Percentiles rank a stretch among this genome's conserved stretches.
Evolutionary conservation across 176 grass and related monocot genomes (phyloP).

Genomic region (Alloteropsis semialata): DNA sequence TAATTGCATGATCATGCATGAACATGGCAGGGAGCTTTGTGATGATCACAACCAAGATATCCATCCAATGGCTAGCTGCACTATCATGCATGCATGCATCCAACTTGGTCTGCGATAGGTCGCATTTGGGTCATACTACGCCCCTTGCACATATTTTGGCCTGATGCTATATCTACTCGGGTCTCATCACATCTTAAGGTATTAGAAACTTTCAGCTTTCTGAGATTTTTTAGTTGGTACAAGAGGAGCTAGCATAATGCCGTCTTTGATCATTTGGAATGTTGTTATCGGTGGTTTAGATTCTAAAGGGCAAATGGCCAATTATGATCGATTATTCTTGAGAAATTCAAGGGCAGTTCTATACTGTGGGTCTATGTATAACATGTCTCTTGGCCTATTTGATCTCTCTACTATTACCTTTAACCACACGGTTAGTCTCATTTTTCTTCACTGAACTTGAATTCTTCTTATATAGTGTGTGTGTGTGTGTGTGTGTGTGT

Average conservation of each 20-base stretch:
- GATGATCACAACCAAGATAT: slow-evolving; percentile 52
- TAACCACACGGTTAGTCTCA: background rate
- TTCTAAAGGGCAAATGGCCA: slow-evolving; percentile 23
- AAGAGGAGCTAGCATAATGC: slow-evolving; percentile 7
- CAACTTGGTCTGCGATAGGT: slow-evolving; percentile 41
- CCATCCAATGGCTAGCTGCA: slow-evolving; percentile 26
- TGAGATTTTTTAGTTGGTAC: slow-evolving; percentile 37
- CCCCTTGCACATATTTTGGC: slow-evolving; percentile 19
- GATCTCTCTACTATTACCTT: background rate
- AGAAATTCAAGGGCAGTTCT: background rate
- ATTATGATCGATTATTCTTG: slow-evolving; percentile 27
- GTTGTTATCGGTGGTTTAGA: slow-evolving; percentile 33
- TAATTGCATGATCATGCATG: slow-evolving; percentile 48
- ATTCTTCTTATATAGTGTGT: background rate
- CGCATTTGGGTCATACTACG: slow-evolving; percentile 30
- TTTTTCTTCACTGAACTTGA: background rate
- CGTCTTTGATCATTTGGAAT: slow-evolving; percentile 39
- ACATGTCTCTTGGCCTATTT: background rate
- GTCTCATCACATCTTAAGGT: slow-evolving; percentile 33
- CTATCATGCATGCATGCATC: slow-evolving; percentile 34
- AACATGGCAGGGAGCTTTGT: slow-evolving; percentile 45
- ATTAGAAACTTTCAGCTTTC: slow-evolving; percentile 31
- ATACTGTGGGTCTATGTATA: background rate
- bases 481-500: too few relatives aligned
- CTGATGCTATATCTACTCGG: background rate